Conservation (phyloP, 2,329 filamentous ascomycete genomes). For the Thermothelomyces thermophilus region DNA sequence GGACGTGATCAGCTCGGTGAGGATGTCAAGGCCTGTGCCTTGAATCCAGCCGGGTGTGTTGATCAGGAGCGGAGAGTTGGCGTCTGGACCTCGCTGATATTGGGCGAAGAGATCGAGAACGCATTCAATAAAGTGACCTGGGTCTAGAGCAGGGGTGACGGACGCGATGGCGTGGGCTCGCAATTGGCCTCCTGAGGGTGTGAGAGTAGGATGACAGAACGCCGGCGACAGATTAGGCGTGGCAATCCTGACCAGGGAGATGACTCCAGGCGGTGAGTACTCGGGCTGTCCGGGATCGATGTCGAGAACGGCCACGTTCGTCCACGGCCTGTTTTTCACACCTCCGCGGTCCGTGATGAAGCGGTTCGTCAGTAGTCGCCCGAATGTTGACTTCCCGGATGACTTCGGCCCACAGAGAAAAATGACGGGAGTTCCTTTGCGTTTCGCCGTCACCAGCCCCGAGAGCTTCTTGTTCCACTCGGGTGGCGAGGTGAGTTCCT, state of each 20-base stretch:
- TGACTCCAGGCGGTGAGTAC: conserved; percentile 60
- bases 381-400: conserved; percentile 71
- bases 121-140: conserved; percentile 60
- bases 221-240: conserved; percentile 58
- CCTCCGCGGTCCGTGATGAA: conserved; percentile 46
- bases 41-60: conserved; percentile 72
- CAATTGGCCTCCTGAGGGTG: conserved; percentile 37
- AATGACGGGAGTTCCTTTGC: conserved; percentile 34
- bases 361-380: conserved; percentile 58
- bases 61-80: conserved; percentile 53
- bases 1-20: conserved; percentile 49
- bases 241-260: conserved; percentile 59
- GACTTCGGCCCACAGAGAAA: conserved; percentile 65
- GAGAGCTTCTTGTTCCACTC: conserved; percentile 57
- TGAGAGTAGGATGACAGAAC: conserved; percentile 52
- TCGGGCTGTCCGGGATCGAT: conserved; percentile 74
- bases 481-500: conserved; percentile 50
- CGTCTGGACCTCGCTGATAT: conserved; percentile 42
- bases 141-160: conserved; percentile 58
- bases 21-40: conserved; percentile 60
- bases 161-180: conserved; percentile 62
- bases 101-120: conserved; percentile 54
- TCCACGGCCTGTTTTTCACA: conserved; percentile 25
- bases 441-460: conserved; percentile 35
- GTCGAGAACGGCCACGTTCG: conserved; percentile 56